A percentile compares a stretch with the other conserved stretches of the same genome.
These are phyloP conservation scores for Diospyros lotus DNA, from an alignment of 148 eudicot species.

Conservation along the genomic window DNA sequence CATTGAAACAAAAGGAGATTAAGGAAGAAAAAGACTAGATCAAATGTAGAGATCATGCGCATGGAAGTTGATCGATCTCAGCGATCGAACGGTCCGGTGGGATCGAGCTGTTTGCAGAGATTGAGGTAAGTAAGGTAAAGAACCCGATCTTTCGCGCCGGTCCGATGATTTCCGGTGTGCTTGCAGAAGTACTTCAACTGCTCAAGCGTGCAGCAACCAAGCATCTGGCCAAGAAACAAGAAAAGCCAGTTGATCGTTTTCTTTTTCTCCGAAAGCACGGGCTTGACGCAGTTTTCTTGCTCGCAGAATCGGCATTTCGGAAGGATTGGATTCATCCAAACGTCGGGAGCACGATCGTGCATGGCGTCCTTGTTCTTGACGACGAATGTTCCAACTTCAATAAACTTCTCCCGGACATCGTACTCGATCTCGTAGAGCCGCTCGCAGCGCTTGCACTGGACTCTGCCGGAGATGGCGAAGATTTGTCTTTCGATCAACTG, in stretches of 20 bases:
- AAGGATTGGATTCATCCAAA: constrained; percentile 33
- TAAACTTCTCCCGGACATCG: constrained; percentile 36
- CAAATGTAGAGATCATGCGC: too few species aligned
- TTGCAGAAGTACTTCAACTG: constrained; percentile 74
- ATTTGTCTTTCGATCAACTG: constrained; percentile 26
- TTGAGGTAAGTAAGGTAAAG: constrained; percentile 37
- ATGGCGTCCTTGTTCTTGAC: neutral
- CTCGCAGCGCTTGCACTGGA: constrained; percentile 66
- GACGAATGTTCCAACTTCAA: constrained; percentile 23
- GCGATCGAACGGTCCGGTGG: constrained; percentile 28
- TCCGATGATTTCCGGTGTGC: constrained; percentile 56
- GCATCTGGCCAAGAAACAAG: constrained; percentile 51
- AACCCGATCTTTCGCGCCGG: constrained; percentile 68
- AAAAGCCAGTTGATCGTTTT: constrained; percentile 65
- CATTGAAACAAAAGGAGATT: too few species aligned
- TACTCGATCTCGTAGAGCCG: constrained; percentile 22
- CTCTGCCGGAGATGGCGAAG: constrained; percentile 28
- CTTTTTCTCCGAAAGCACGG: constrained; percentile 39
- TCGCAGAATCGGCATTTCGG: constrained; percentile 41
- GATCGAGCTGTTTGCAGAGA: constrained; percentile 49
- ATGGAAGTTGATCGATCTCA: neutral
- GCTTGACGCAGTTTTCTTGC: constrained; percentile 39
- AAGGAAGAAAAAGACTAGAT: too few species aligned
- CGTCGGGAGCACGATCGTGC: constrained; percentile 39
- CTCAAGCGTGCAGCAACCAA: constrained; percentile 53